Base-by-base conservation (phyloP, 1,284 basidiomycete species). In the Microbotryum intermedium region DNA sequence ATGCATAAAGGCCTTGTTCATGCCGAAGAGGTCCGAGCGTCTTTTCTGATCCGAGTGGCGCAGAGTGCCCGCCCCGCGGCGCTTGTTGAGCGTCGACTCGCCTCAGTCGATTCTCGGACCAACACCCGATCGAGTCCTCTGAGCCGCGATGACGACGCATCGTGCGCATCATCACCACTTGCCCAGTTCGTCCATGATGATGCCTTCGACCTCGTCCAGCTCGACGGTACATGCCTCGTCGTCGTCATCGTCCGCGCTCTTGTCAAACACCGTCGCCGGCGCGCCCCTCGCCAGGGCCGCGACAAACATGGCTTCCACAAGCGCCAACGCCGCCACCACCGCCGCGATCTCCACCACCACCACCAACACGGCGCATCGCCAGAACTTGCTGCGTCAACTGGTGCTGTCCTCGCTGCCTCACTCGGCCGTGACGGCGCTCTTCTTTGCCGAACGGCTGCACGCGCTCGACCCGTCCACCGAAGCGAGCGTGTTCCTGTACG, bases 371-470 rank as follows among this genome's bases (percentile, higher is more conserved):
- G 0, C 18, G 4, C 39, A 23, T 13, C 56, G 56, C 30, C n/a
- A 30, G 23, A 11, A 34, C 3, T 53, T 67, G 18, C 57, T 65
- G 13, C 49, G 43, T 23, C 46, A 56, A 9, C 49, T 67, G 42
- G 47, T 57, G 29, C 16, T 65, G 13, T 23, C 50, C 7, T 51
- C 51, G 4, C 59, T 67, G 44, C 18, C 55, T 16, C 50, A 55
- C 29, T 65, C 65, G 9, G 61, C 59, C 13, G 5, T 9, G 18
- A 66, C 71, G 0, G 68, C 71, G n/a, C 57, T 71, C 28, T 73
- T 73, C 65, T 67, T 63, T 59, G 60, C 71, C 3, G 71, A 73
- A 50, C 60, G 69, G 11, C 59, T 70, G 29, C 55, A 60, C 49
- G 65, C 66, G 21, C 60, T 73, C 46, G 68, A 69, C 30, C 58